These are phyloP conservation scores for Epipyxis sp. DNA, from an alignment of 108 stramenopile genomes.

Conservation along the genomic window DNA sequence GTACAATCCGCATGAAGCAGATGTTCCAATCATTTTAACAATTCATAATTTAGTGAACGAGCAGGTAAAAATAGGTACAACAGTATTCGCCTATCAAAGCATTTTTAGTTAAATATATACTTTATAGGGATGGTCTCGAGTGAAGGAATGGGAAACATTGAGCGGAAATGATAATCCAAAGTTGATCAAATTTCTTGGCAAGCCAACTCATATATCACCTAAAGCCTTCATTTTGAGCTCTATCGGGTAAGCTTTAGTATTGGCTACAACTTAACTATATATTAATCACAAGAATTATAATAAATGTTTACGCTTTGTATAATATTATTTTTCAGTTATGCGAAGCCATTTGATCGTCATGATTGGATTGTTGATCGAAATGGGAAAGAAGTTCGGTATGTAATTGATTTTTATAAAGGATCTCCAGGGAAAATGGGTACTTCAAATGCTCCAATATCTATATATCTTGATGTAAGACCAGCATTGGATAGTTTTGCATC, in stretches of 20 bases:
- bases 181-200: slow-evolving; percentile 79
- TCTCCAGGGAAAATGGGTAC: slow-evolving; percentile 55
- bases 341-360: slow-evolving; percentile 94
- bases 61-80: too few species aligned
- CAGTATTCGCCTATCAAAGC: too few species aligned
- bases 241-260: too few species aligned
- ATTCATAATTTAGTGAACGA: too few species aligned
- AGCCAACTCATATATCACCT: slow-evolving; percentile 84
- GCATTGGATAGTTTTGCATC: slow-evolving; percentile 72
- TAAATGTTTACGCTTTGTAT: too few species aligned
- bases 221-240: slow-evolving; percentile 71
- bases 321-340: slow-evolving; percentile 84
- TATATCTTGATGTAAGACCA: slow-evolving; percentile 91
- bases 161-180: slow-evolving; percentile 54
- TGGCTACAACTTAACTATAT: too few species aligned
- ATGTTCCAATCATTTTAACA: too few species aligned
- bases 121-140: slow-evolving; percentile 72
- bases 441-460: slow-evolving; percentile 60
- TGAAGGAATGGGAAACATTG: slow-evolving; percentile 71
- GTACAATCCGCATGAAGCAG: too few species aligned
- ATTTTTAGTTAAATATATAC: too few species aligned
- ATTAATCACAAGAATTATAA: too few species aligned
- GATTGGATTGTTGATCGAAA: slow-evolving; percentile 90
- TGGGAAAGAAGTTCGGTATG: slow-evolving; percentile 73
- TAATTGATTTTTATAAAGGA: slow-evolving; percentile 98